phyloP scores from a whole-genome alignment of 2,329 filamentous ascomycete species.

The Ophiosphaerella narmari region DNA sequence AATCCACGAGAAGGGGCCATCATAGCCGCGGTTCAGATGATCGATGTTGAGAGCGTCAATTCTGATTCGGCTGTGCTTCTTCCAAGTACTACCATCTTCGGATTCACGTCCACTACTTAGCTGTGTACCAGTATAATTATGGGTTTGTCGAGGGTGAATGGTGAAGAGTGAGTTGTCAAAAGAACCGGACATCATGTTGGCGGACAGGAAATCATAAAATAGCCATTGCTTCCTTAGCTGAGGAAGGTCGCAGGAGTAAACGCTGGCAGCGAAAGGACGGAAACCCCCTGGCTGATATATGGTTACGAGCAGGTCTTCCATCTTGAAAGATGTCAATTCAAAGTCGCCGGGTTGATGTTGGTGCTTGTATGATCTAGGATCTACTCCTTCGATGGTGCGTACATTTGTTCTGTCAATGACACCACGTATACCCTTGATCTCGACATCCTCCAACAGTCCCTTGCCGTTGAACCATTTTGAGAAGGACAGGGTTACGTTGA shows the following conservation, averaged over 20 bases:
- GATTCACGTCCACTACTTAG: conserved; percentile 61
- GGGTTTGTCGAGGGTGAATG: conserved; percentile 90
- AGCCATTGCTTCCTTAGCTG: conserved; percentile 94
- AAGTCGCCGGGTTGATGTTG: conserved; percentile 91
- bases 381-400: conserved; percentile 69
- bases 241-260: conserved; percentile 93
- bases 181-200: conserved; percentile 93
- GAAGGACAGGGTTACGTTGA: conserved; percentile 96
- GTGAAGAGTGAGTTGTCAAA: conserved; percentile 96
- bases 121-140: conserved; percentile 72
- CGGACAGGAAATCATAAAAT: conserved; percentile 95
- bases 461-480: conserved; percentile 99
- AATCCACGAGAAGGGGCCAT: conserved; percentile 97
- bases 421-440: conserved; percentile 89
- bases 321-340: conserved; percentile 94
- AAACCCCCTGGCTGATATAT: conserved; percentile 89
- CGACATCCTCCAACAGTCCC: conserved; percentile 86
- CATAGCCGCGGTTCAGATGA: conserved; percentile 89
- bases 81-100: conserved; percentile 76
- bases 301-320: conserved; percentile 90
- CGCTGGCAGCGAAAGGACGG: conserved; percentile 92
- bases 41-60: conserved; percentile 95
- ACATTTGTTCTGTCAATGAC: conserved; percentile 90
- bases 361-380: conserved; percentile 86
- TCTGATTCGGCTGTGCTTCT: conserved; percentile 89